Base-by-base conservation (phyloP, 1,284 basidiomycete species). In the Takashimella tepidaria region DNA sequence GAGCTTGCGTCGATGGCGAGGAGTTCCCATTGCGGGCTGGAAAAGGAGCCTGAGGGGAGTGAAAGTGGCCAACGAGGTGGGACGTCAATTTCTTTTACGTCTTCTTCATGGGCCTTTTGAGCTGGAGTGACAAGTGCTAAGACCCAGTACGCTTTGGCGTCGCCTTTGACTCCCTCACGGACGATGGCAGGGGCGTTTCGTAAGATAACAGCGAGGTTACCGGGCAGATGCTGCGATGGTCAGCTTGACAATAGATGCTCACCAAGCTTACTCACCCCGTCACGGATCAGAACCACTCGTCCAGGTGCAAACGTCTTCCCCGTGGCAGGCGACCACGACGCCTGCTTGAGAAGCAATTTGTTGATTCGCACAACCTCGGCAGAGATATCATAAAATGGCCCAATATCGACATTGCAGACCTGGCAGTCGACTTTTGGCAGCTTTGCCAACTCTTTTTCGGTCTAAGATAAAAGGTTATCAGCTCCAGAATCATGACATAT, bases 261-360 rank as follows among this genome's bases (percentile, higher is more conserved):
- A n/a, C n/a, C n/a, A n/a, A n/a, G n/a, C 16, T 25, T 37, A 70
- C 84, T 67, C 69, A 93, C 92, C 50, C 82, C 82, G 68, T 98
- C 88, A 44, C 86, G 82, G 27, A 99, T 75, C 19, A 98, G 72
- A 1, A 98, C 83, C 13, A 98, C 83, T 47, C 96, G 80, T 0
- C 93, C 95, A 0, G 84, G 70, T 4, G 76, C 71, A 40, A 98
- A 76, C 3, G 83, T 77, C 75, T 88, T 91, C 23, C 78, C 77
- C 3, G 87, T 87, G 60, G 86, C 83, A 19, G 82, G 81, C 55
- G 87, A 81, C 22, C 75, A 73, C 1, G 81, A 73, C 0, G 86
- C 88, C 66, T 86, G 79, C n/a, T 79, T 76, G 47, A 93, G 68
- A 26, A 98, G 73, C 23, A 73, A 74, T 48, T 82, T 80, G 68